Base-by-base conservation (phyloP, 441 rosid species). In the Breynia disticha region DNA sequence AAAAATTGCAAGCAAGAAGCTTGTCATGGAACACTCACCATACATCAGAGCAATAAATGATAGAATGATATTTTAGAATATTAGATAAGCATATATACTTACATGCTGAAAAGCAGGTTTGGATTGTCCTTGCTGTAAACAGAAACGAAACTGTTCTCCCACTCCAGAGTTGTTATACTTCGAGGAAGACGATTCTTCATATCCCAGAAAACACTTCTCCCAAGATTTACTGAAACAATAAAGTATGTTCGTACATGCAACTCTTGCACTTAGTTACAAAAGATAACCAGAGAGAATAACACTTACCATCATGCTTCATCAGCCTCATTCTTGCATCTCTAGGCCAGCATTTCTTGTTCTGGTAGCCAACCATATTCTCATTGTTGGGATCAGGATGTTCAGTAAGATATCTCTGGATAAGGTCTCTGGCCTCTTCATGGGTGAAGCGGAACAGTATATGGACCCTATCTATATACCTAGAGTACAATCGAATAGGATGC, bases 291-390 rank as follows among this genome's bases (percentile, higher is more conserved):
- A 28, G 7, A 39, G 15, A 38, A 15, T 2, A 45, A 8, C 0
- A 35, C 59, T 63, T 79, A 87, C 97, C 97, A 57, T 89, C 99
- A 50, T 94, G 99, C 59, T 93, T 93, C 99, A 93, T 93, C 37
- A 93, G 84, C 69, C 99, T 87, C 99, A 94, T 94, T 67, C 99
- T 87, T 16, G 99, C 99, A 81, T 94, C 97, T 77, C 96, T 82
- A 3, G 99, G 99, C 99, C 99, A 94, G 75, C 99, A 94, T 79
- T 94, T 94, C 81, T 94, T 94, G 72, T 94, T 94, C 60, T 89
- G 93, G 75, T 89, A 94, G 54, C 99, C 99, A 61, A 94, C 99
- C 99, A 94, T 94, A 69, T 94, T 94, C 76, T 94, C 99, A 62
- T 94, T 94, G 79, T 94, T 94, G 22, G 97, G 99, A 68, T 89